phyloP scores from a whole-genome alignment of 2,329 filamentous ascomycete genomes.

The Dothideomycetes sp. region DNA sequence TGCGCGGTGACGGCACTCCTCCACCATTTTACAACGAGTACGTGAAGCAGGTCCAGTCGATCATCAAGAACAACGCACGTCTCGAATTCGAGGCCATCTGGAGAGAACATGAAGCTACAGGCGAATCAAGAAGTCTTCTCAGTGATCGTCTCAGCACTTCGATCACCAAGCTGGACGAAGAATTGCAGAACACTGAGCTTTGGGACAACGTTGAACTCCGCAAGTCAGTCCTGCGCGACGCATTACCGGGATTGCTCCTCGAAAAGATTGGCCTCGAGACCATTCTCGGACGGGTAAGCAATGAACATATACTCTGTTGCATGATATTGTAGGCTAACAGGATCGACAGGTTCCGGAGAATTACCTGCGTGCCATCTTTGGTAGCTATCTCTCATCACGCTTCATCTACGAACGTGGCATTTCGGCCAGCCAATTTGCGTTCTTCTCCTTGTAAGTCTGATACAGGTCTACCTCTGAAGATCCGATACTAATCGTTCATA shows the following conservation, averaged over 20 bases:
- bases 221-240: conserved; percentile 68
- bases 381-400: conserved; percentile 84
- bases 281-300: conserved; percentile 64
- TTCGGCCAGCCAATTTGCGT: conserved; percentile 88
- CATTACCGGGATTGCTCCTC: conserved; percentile 71
- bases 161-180: conserved; percentile 94
- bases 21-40: conserved; percentile 91
- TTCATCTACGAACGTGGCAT: conserved; percentile 96
- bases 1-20: conserved; percentile 61
- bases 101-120: conserved; percentile 80
- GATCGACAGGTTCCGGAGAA: conserved; percentile 61
- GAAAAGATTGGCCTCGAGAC: conserved; percentile 85
- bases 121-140: conserved; percentile 69
- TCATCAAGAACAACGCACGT: conserved; percentile 80
- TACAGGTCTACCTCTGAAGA: not conserved
- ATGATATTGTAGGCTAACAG: not conserved
- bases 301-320: not conserved
- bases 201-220: conserved; percentile 78
- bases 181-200: conserved; percentile 83
- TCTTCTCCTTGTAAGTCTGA: conserved; percentile 45
- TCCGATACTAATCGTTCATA: not conserved
- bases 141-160: conserved; percentile 84
- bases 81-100: conserved; percentile 98
- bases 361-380: conserved; percentile 91
- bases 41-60: conserved; percentile 80